Percentiles rank a stretch among this genome's conserved stretches.
phyloP scores from a whole-genome alignment of 2,329 filamentous ascomycete genomes.

The Diaporthe helianthi region DNA sequence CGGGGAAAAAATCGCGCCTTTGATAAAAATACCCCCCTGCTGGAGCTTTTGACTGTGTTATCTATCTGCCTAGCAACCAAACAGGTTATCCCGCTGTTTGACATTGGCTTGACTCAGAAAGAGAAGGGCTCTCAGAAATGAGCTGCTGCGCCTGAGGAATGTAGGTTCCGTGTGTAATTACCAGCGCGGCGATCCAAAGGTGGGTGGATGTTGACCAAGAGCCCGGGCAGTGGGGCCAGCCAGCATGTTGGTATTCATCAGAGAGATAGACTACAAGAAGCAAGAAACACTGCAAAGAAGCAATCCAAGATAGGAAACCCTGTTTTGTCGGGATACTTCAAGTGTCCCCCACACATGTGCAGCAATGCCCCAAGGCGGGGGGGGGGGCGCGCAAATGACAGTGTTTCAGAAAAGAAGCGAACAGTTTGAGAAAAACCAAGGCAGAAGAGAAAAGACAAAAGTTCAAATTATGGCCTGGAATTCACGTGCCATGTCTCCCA shows the following conservation, averaged over 20 bases:
- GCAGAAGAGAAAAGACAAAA: no score
- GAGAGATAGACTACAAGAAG: neutral
- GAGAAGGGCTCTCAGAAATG: neutral
- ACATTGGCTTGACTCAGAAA: neutral
- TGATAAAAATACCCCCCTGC: constrained; percentile 26
- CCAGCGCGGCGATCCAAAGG: neutral
- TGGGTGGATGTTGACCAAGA: neutral
- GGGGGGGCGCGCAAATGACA: neutral
- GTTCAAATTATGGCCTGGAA: neutral
- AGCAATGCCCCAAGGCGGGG: neutral
- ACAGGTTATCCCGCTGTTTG: neutral
- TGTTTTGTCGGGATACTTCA: neutral
- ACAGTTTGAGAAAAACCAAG: neutral
- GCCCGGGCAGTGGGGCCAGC: neutral
- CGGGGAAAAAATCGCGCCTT: constrained; percentile 8
- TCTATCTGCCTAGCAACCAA: constrained; percentile 6
- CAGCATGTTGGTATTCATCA: neutral
- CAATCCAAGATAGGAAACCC: neutral
- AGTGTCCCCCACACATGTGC: neutral
- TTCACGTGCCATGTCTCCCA: neutral
- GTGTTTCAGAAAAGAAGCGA: constrained; percentile 6
- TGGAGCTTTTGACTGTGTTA: neutral
- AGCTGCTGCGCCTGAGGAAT: constrained; percentile 6
- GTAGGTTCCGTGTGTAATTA: constrained; percentile 6
- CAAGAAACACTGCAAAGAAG: neutral